Evolutionary conservation across 495 filamentous ascomycete genomes (phyloP).

Genomic region (Daldinia childiae): DNA sequence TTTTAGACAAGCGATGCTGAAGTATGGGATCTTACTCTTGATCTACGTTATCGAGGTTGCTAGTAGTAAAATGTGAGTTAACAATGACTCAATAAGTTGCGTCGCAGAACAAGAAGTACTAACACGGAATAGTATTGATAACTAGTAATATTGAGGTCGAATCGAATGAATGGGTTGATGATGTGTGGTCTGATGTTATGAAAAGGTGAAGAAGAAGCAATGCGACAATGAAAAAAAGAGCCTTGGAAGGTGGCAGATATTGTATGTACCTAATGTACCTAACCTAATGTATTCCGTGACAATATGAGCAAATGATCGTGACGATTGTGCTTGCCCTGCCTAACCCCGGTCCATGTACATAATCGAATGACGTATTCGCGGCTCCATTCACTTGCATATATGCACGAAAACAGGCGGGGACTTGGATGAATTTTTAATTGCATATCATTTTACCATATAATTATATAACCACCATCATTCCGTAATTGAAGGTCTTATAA

Average conservation of each 20-base stretch:
- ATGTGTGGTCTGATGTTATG: background rate
- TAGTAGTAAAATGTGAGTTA: background rate
- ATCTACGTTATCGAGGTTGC: background rate
- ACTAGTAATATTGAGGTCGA: background rate
- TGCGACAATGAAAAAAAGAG: conserved; percentile 3
- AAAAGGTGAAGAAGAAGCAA: background rate
- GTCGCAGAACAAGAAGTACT: background rate
- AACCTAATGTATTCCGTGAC: background rate
- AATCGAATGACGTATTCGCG: conserved; percentile 39
- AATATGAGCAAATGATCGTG: conserved; percentile 30
- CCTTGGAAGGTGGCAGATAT: background rate
- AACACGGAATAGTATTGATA: background rate
- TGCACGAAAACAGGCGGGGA: background rate
- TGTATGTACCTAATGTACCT: conserved; percentile 1
- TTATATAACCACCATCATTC: background rate
- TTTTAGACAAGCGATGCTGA: background rate
- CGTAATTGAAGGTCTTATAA: no score
- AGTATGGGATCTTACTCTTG: background rate
- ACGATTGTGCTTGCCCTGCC: conserved; percentile 7
- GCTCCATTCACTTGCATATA: conserved; percentile 28
- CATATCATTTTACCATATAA: background rate
- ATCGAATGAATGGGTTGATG: background rate
- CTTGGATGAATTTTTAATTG: background rate
- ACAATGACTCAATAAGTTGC: background rate
- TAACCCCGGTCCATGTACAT: background rate